Conservation (phyloP, 768 basidiomycete species). For the Polyporus arcularius region DNA sequence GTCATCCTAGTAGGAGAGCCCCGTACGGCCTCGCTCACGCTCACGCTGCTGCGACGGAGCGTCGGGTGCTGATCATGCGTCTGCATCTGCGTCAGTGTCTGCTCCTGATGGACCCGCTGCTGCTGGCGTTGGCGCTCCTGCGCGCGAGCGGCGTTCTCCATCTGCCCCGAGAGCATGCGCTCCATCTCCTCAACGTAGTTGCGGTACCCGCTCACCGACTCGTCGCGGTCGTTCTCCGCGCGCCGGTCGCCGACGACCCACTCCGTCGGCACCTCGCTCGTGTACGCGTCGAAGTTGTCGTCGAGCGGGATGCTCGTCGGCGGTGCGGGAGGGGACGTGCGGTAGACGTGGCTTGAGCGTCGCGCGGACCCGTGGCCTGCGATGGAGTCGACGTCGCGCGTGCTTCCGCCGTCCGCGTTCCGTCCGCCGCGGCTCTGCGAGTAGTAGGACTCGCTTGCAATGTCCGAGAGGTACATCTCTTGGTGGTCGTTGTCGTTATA, state of each 20-base stretch:
- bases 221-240: conserved; percentile 25
- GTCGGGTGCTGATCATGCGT: background rate
- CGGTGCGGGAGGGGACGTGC: conserved; percentile 11
- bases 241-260: conserved; percentile 21
- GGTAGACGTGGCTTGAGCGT: conserved; percentile 12
- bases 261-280: conserved; percentile 30
- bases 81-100: background rate
- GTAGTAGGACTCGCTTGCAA: conserved; percentile 17
- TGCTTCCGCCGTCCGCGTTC: background rate
- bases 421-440: conserved; percentile 2
- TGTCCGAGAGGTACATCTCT: conserved; percentile 22
- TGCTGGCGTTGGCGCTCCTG: conserved; percentile 15
- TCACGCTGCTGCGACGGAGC: conserved; percentile 9
- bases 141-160: conserved; percentile 16
- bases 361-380: background rate
- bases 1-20: conserved; percentile 9
- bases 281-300: conserved; percentile 31
- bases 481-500: background rate
- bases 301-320: conserved; percentile 28
- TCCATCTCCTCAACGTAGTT: conserved; percentile 34
- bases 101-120: background rate
- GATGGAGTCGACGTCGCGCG: background rate
- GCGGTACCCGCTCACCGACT: conserved; percentile 30
- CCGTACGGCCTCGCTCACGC: conserved; percentile 9
- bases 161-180: conserved; percentile 28